Percentiles rank a stretch among this genome's conserved stretches.
These are phyloP conservation scores for Xylaria scruposa DNA, from an alignment of 495 filamentous ascomycete species.

Conservation along the genomic window DNA sequence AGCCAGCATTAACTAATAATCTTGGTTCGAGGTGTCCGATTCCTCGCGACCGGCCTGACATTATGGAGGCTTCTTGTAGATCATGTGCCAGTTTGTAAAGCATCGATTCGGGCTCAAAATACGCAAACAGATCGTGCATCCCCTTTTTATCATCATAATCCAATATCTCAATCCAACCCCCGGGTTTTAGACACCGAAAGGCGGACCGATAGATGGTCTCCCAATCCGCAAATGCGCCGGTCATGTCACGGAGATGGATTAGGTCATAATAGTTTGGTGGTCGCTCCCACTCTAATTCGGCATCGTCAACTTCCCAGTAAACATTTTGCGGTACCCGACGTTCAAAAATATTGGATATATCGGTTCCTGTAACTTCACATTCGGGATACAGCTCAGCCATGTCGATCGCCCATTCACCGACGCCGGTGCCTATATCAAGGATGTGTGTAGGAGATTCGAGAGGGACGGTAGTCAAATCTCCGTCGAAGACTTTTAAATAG, in stretches of 20 bases:
- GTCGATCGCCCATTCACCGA: conserved; percentile 77
- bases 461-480: conserved; percentile 64
- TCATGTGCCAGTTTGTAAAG: conserved; percentile 43
- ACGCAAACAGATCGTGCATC: conserved; percentile 45
- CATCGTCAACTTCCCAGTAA: conserved; percentile 74
- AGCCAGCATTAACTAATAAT: conserved; percentile 62
- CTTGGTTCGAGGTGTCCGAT: conserved; percentile 60
- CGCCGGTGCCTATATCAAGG: conserved; percentile 72
- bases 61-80: conserved; percentile 48
- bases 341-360: conserved; percentile 66
- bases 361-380: conserved; percentile 70
- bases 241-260: conserved; percentile 68
- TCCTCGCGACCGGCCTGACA: conserved; percentile 56
- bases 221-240: conserved; percentile 71
- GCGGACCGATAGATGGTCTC: conserved; percentile 64
- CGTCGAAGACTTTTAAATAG: conserved; percentile 65
- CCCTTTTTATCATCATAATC: conserved; percentile 58
- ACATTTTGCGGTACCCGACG: conserved; percentile 66
- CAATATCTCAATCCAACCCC: conserved; percentile 70
- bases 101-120: conserved; percentile 49
- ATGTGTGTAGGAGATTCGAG: conserved; percentile 63
- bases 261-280: conserved; percentile 66
- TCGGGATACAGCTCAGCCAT: conserved; percentile 69
- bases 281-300: conserved; percentile 63
- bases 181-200: conserved; percentile 64